phyloP scores from a whole-genome alignment of 164 flowering plant species.

The Berberis thunbergii region DNA sequence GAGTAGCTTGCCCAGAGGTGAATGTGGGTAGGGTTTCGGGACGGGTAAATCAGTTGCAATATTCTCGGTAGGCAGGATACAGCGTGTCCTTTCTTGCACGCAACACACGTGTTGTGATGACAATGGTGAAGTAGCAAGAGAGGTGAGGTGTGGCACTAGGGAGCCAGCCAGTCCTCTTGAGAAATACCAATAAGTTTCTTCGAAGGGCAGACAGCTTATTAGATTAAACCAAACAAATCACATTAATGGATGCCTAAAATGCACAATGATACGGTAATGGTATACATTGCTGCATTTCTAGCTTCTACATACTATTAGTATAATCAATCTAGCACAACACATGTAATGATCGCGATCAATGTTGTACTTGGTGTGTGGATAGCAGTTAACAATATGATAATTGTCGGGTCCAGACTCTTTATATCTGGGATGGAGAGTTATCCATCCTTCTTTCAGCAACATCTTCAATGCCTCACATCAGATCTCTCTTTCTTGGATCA shows the following conservation, averaged over 20 bases:
- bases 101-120: slow-evolving; percentile 11
- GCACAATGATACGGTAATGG: neutral
- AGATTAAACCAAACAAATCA: neutral
- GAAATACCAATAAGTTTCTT: slow-evolving; percentile 20
- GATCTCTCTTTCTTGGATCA: too few relatives aligned
- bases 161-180: slow-evolving; percentile 35
- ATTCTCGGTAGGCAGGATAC: neutral
- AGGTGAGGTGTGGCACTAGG: neutral
- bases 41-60: too few relatives aligned
- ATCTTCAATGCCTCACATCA: too few relatives aligned
- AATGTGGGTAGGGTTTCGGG: too few relatives aligned
- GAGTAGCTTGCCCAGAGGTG: too few relatives aligned
- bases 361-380: neutral
- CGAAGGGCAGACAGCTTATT: slow-evolving; percentile 16
- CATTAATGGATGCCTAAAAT: neutral
- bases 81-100: slow-evolving; percentile 26
- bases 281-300: neutral
- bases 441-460: too few relatives aligned
- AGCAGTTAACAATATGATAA: neutral
- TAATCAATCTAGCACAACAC: neutral
- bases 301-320: neutral
- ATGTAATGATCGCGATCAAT: neutral
- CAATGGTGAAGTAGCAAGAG: slow-evolving; percentile 15
- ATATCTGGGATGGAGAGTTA: neutral
- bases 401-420: neutral